Base-by-base conservation (phyloP, 2,329 filamentous ascomycete genomes). In the Nothophoma quercina region DNA sequence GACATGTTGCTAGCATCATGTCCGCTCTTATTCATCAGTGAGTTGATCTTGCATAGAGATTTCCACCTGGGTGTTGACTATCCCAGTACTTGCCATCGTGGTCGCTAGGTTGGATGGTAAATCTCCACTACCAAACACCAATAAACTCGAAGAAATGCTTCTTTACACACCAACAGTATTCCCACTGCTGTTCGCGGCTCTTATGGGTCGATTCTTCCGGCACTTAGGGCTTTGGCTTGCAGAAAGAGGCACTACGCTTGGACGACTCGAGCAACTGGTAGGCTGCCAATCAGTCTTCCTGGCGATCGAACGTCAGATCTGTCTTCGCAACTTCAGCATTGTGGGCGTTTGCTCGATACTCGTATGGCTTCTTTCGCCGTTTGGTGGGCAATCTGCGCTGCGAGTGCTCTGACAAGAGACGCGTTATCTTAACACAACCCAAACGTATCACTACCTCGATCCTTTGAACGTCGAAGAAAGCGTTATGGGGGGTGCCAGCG, bases 341-440 rank as follows among this genome's bases (percentile, higher is more conserved):
- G 35, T 70, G n/a, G 67, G 68, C 4, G 21, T 69, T 3, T 45
- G 60, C 7, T 53, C 67, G 5, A 58, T 63, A 26, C 30, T 69
- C 2, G 22, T 69, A 1, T 70, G 67, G 68, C 51, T 68, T 1
- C 55, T 70, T 7, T 70, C 68, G 5, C 67, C 68, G 1, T 53
- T 71, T 10, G 67, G 68, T 10, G 68, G 67, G 9, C 68, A 70
- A 36, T 65, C 67, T 13, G 65, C 67, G 1, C 58, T 71, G n/a
- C 62, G 68, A 12, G 42, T 70, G 4, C 36, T 69, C 4, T 36
- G 51, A 12, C 54, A 58, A 29, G 60, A 69, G 30, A 36, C 22
- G 4, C 36, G 50, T 8, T 40, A 55, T n/a, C 34, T 62, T 7
- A 29, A 49, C 8, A 55, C 54, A 5, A 61, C 50, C 18, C 52